Base-by-base conservation (phyloP, 208 protist species). In the Trypanosoma mega region DNA sequence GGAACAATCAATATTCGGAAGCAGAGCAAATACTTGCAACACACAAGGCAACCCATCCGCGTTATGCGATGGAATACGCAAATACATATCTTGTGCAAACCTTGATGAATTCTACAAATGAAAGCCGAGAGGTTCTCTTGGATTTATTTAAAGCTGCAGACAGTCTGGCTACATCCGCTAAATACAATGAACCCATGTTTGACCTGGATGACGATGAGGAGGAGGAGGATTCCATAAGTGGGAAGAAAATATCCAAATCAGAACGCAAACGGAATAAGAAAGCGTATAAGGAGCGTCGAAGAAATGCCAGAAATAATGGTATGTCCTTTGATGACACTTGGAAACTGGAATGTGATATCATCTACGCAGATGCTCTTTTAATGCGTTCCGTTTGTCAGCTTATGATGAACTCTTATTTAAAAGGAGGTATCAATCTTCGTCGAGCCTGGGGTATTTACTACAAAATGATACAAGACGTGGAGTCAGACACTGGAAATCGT, bases 351-450 rank as follows among this genome's bases (percentile, higher is more conserved):
- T 96, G 90, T 76, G 90, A 96, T 56, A 63, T 93, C 26, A 78
- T 96, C 48, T 96, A 96, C 60, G 90, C 90, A 8, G 86, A 96
- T 49, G 79, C 82, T 21, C 72, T 96, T 18, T 72, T 96, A 16
- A 65, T 93, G 61, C 80, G 90, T 2, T 75, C 86, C 37, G 90
- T 96, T 50, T 51, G 57, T 18, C 90, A 96, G 76, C 73, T 96
- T 24, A 91, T 92, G 87, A 92, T 90, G 86, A 96, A 96, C 68
- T 87, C 82, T 14, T 96, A 93, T 60, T 64, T 96, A 24, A 90
- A 91, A 63, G 90, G 90, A 41, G 90, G 75, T 45, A 81, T 96
- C 56, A 96, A 96, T 64, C 71, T 96, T 36, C 86, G 90, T 56
- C 90, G 85, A 68, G 74, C 90, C 41, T 96, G 90, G 87, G 90